Evolutionary conservation across 1,284 basidiomycete genomes (phyloP).

Genomic region (Crucibulum cyathiforme): DNA sequence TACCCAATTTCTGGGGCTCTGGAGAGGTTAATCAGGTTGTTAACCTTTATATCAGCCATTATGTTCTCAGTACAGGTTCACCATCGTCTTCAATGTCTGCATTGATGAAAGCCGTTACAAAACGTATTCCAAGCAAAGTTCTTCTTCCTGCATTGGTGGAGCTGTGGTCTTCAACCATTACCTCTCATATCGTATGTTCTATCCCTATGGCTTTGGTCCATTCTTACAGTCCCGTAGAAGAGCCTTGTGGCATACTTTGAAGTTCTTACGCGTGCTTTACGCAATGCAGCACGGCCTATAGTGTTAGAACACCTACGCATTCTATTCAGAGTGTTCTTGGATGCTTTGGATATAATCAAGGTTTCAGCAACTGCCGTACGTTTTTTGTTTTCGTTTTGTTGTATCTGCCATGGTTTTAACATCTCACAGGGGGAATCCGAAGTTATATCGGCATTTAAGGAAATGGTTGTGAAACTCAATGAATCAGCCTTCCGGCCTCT

Average conservation of each 20-base stretch:
- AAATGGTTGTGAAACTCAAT: constrained; percentile 92
- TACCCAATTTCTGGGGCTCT: constrained; percentile 76
- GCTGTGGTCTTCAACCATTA: constrained; percentile 53
- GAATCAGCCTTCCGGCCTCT: constrained; percentile 93
- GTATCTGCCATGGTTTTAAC: not conserved
- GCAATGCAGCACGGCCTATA: constrained; percentile 66
- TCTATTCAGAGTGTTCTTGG: constrained; percentile 84
- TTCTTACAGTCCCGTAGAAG: constrained; percentile 24
- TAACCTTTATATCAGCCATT: constrained; percentile 58
- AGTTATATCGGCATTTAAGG: constrained; percentile 80
- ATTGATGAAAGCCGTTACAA: constrained; percentile 65
- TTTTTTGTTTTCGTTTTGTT: not conserved
- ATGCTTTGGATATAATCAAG: constrained; percentile 66
- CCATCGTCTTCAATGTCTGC: constrained; percentile 35
- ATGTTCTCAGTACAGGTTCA: constrained; percentile 31
- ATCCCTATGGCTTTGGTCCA: not conserved
- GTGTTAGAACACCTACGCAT: constrained; percentile 76
- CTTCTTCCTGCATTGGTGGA: constrained; percentile 69
- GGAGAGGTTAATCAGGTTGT: constrained; percentile 65
- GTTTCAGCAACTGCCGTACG: constrained; percentile 2
- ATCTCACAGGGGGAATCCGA: constrained; percentile 55
- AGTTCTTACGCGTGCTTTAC: constrained; percentile 69
- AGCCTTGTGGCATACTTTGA: constrained; percentile 67
- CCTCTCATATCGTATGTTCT: constrained; percentile 42
- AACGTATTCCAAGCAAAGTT: constrained; percentile 71